Percentiles rank a stretch among this genome's conserved stretches.
Conservation (phyloP, 2,329 filamentous ascomycete genomes). For the Endoconidiophora polonica region DNA sequence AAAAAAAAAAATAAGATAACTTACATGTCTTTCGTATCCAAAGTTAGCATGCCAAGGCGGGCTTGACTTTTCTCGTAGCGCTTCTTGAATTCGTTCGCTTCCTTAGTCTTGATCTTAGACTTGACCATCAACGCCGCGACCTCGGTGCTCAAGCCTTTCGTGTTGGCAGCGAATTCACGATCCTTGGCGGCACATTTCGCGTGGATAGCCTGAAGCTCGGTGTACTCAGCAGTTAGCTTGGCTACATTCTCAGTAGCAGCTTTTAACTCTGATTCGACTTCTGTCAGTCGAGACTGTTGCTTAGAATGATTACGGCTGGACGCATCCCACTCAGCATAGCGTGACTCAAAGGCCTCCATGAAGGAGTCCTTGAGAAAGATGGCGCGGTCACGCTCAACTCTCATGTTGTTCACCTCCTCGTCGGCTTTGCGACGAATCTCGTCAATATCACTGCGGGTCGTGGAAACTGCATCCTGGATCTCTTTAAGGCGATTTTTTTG, state of each 20-base stretch:
- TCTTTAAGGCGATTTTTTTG: conserved; percentile 1
- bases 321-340: conserved; percentile 10
- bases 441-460: conserved; percentile 1
- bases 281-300: not conserved
- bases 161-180: conserved; percentile 3
- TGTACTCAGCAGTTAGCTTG: not conserved
- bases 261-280: conserved; percentile 5
- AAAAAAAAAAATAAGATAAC: not conserved
- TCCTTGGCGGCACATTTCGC: conserved; percentile 10
- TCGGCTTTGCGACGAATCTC: conserved; percentile 5
- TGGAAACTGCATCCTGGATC: conserved; percentile 7
- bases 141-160: conserved; percentile 7
- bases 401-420: conserved; percentile 1
- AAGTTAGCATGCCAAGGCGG: conserved; percentile 11
- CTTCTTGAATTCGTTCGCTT: conserved; percentile 11
- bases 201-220: conserved; percentile 4
- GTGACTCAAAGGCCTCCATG: conserved; percentile 9
- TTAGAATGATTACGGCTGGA: conserved; percentile 3
- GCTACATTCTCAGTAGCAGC: conserved; percentile 1
- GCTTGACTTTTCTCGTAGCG: conserved; percentile 12
- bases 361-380: conserved; percentile 11
- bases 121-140: conserved; percentile 10
- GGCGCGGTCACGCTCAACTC: conserved; percentile 9
- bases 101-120: conserved; percentile 10
- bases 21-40: conserved; percentile 13